Evolutionary conservation across 192 early-diverging fungal genomes (phyloP).

Genomic region (Allomyces arbusculus): DNA sequence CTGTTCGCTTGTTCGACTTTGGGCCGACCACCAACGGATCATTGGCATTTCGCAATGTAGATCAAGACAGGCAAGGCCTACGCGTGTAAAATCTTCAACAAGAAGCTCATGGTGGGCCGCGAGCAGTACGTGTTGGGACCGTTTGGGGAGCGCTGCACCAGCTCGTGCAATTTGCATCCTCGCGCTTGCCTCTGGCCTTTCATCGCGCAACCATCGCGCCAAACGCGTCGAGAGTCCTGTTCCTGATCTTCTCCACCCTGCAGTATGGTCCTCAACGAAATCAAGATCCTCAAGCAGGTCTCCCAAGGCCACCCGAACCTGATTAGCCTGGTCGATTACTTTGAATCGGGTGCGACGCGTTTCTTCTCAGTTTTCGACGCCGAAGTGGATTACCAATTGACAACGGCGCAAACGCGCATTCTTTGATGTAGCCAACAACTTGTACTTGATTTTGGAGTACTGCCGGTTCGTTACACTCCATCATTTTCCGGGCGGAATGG

Average conservation of each 20-base stretch:
- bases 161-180: too few relatives aligned
- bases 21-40: too few relatives aligned
- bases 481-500: too few relatives aligned
- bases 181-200: too few relatives aligned
- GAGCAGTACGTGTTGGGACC: conserved; percentile 30
- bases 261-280: conserved; percentile 29
- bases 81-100: conserved; percentile 67
- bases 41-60: conserved; percentile 5
- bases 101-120: conserved; percentile 45
- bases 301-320: conserved; percentile 52
- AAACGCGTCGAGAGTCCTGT: too few relatives aligned
- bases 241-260: too few relatives aligned
- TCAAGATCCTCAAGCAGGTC: conserved; percentile 41
- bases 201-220: too few relatives aligned
- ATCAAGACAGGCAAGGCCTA: conserved; percentile 45
- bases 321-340: conserved; percentile 52
- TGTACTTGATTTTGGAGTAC: not conserved
- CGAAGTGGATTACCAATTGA: conserved; percentile 11
- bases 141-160: too few relatives aligned
- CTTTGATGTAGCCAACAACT: conserved; percentile 1
- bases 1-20: not conserved
- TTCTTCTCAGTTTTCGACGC: not conserved
- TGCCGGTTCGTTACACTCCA: too few relatives aligned
- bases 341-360: conserved; percentile 49
- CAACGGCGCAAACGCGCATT: not conserved